Conservation (phyloP, 1,284 basidiomycete genomes). For the Fomitopsis betulina region DNA sequence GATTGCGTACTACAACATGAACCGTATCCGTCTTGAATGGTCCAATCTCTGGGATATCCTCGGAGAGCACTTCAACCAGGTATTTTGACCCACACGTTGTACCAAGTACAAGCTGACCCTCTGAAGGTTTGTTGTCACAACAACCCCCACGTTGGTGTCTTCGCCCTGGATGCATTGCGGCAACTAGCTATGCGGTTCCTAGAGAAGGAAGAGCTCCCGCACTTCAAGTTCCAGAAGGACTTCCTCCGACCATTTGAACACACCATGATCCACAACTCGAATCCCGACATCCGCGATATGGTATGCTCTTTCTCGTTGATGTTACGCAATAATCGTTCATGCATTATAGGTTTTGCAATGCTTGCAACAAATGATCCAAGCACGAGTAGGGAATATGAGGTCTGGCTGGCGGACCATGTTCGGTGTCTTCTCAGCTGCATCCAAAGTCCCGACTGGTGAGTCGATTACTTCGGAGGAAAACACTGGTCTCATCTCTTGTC, state of each 20-base stretch:
- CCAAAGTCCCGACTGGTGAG: constrained; percentile 86
- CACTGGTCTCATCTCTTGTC: not conserved
- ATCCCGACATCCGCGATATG: constrained; percentile 96
- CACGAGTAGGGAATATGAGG: constrained; percentile 90
- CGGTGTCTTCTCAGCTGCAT: constrained; percentile 94
- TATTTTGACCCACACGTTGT: constrained; percentile 28
- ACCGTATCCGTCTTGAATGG: constrained; percentile 97
- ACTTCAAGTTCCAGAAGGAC: constrained; percentile 99
- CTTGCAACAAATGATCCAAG: constrained; percentile 98
- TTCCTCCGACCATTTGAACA: constrained; percentile 98
- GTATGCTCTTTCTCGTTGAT: constrained; percentile 38
- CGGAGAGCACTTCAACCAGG: constrained; percentile 98
- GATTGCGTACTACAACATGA: constrained; percentile 99
- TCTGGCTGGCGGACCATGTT: constrained; percentile 99
- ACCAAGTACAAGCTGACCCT: not conserved
- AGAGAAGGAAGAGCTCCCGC: constrained; percentile 96
- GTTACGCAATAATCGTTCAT: not conserved
- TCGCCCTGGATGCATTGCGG: constrained; percentile 95
- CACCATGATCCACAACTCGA: constrained; percentile 95
- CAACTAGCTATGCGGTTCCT: constrained; percentile 98
- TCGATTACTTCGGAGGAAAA: not conserved
- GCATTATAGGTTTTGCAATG: constrained; percentile 83
- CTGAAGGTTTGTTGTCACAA: constrained; percentile 93
- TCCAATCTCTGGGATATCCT: constrained; percentile 97
- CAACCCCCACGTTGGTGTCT: constrained; percentile 95